These are phyloP conservation scores for Phaseolus lunatus DNA, from an alignment of 306 rosid genomes.

Conservation along the genomic window DNA sequence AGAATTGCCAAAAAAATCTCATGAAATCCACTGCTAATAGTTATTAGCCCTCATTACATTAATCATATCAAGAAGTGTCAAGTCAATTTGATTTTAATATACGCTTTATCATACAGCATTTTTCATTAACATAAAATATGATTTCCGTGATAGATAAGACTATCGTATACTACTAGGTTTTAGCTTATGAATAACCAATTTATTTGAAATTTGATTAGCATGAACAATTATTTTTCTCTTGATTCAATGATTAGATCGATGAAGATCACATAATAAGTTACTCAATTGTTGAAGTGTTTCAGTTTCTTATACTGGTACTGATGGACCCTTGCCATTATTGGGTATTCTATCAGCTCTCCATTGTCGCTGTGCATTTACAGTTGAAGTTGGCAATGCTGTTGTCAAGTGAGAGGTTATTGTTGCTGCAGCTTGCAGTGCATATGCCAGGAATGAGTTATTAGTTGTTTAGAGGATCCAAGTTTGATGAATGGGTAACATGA, in stretches of 20 bases:
- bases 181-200: constrained; percentile 4
- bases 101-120: background rate
- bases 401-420: background rate
- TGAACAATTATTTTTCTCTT: background rate
- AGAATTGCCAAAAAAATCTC: background rate
- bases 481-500: background rate
- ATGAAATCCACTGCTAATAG: background rate
- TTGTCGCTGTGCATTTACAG: background rate
- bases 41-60: constrained; percentile 8
- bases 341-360: background rate
- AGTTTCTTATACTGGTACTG: background rate
- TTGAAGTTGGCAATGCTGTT: background rate
- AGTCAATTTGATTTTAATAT: background rate
- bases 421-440: background rate
- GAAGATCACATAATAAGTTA: background rate
- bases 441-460: background rate
- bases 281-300: background rate
- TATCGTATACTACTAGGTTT: constrained; percentile 26
- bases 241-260: background rate
- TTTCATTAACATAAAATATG: background rate
- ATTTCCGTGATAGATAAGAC: too few species aligned
- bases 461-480: background rate
- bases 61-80: background rate
- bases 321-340: background rate
- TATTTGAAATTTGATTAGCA: constrained; percentile 6